Evolutionary conservation across 495 filamentous ascomycete species (phyloP).

Genomic region (Amorphotheca resinae): DNA sequence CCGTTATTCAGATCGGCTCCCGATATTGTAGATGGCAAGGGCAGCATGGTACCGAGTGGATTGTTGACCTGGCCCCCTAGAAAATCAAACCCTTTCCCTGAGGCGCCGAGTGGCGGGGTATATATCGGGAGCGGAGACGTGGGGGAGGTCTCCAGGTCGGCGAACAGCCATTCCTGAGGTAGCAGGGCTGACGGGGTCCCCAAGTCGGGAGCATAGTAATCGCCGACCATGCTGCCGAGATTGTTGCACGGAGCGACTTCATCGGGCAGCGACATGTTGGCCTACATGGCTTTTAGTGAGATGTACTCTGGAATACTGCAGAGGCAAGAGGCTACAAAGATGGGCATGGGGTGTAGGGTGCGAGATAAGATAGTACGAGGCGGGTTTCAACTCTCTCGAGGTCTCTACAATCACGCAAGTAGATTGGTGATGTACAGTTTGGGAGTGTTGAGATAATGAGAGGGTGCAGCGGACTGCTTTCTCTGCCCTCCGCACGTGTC

Average conservation of each 20-base stretch:
- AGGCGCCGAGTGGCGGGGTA: background rate
- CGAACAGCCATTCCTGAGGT: background rate
- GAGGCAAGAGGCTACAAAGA: background rate
- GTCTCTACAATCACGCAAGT: too few species aligned
- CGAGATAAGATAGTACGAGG: too few species aligned
- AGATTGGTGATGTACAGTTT: too few species aligned
- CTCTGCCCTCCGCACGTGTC: too few species aligned
- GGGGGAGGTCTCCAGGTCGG: background rate
- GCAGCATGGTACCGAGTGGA: background rate
- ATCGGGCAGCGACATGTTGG: background rate
- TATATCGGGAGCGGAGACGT: background rate
- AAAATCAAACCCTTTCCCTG: too few species aligned
- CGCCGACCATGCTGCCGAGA: background rate
- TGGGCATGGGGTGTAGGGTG: background rate
- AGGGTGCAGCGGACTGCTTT: too few species aligned
- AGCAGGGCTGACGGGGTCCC: background rate
- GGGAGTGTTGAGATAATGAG: too few species aligned
- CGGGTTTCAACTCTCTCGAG: too few species aligned
- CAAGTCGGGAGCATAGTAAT: background rate
- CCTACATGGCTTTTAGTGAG: background rate
- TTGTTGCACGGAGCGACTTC: background rate
- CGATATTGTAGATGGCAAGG: background rate
- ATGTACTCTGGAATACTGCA: background rate
- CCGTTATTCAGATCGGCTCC: background rate
- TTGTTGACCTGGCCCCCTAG: too few species aligned